Base-by-base conservation (phyloP, 331 rosid species). In the Rhamnella rubrinervis region DNA sequence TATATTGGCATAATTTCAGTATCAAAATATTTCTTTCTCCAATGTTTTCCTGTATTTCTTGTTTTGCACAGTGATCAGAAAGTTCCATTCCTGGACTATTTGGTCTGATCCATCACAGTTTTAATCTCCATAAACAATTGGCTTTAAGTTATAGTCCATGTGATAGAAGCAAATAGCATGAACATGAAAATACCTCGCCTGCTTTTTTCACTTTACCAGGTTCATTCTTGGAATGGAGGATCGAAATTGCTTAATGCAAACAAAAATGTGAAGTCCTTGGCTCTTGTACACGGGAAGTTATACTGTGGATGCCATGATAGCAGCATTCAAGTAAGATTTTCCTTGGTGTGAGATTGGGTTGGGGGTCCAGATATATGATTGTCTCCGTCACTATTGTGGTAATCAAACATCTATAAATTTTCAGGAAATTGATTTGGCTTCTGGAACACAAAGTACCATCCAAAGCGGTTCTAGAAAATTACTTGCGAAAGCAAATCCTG, bases 301-400 rank as follows among this genome's bases (percentile, higher is more conserved):
- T 91, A 81, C 60, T 91, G 98, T 53, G 97, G 97, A 73, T 91
- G 97, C 81, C 89, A 88, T 15, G 97, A 93, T 64, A 85, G 75
- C 59, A 88, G 91, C 74, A 82, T 93, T 80, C 97, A 70, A 59
- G 75, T 70, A 70, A 38, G 57, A 52, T 44, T 66, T 81, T 63
- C 11, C 39, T 26, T 66, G 57, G 60, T 71, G 52, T 63, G 62
- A 65, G 7, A 25, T 56, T 52, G 63, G 46, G 53, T 56, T 39
- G 6, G 16, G 21, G 25, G 41, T 55, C 38, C 23, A 38, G 15
- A 47, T 6, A 17, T 11, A 18, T 1, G 10, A 4, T 35, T 49
- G 53, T 63, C 25, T 68, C 56, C 28, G 28, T 67, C 16, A 26
- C 6, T 21, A 6, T 71, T 16, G 57, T 65, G 62, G 58, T 65